These are phyloP conservation scores for Clonostachys solani DNA, from an alignment of 2,329 filamentous ascomycete species.

Conservation along the genomic window DNA sequence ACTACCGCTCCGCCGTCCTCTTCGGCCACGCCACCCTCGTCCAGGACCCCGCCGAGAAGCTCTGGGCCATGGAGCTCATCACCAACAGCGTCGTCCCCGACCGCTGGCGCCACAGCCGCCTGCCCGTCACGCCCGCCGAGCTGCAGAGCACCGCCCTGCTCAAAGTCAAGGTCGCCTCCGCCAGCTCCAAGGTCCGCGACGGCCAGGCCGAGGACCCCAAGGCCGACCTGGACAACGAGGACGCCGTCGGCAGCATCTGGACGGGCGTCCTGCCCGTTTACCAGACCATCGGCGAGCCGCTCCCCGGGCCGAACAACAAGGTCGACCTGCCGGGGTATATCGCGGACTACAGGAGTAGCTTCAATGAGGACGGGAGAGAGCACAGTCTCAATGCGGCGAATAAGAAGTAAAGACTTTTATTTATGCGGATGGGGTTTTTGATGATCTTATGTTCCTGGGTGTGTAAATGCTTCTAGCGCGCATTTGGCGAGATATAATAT, in stretches of 20 bases:
- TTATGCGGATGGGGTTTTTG: neutral
- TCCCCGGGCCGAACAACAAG: slow-evolving; percentile 55
- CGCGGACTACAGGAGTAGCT: slow-evolving; percentile 28
- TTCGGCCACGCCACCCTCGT: slow-evolving; percentile 72
- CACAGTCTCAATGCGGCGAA: slow-evolving; percentile 16
- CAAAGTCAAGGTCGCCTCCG: slow-evolving; percentile 62
- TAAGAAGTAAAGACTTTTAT: slow-evolving; percentile 7
- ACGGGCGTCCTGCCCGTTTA: slow-evolving; percentile 60
- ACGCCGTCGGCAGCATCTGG: slow-evolving; percentile 40
- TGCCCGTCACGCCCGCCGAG: slow-evolving; percentile 69
- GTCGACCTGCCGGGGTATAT: slow-evolving; percentile 62
- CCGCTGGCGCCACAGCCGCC: slow-evolving; percentile 65
- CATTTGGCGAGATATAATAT: too few relatives aligned
- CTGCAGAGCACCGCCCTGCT: slow-evolving; percentile 72
- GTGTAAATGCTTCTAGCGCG: neutral
- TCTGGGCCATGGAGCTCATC: slow-evolving; percentile 75
- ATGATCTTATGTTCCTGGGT: neutral
- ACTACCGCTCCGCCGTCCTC: slow-evolving; percentile 77
- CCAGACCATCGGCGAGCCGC: slow-evolving; percentile 57
- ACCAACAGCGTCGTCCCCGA: slow-evolving; percentile 68
- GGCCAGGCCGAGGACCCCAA: slow-evolving; percentile 57
- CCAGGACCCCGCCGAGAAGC: slow-evolving; percentile 62
- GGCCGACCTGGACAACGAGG: slow-evolving; percentile 38
- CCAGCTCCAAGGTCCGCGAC: slow-evolving; percentile 70
- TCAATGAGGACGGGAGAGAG: slow-evolving; percentile 26